Evolutionary conservation across 2,329 filamentous ascomycete genomes (phyloP), one percentile per base, ranked within the genome.

Genomic region (Ampelomyces quisqualis): DNA sequence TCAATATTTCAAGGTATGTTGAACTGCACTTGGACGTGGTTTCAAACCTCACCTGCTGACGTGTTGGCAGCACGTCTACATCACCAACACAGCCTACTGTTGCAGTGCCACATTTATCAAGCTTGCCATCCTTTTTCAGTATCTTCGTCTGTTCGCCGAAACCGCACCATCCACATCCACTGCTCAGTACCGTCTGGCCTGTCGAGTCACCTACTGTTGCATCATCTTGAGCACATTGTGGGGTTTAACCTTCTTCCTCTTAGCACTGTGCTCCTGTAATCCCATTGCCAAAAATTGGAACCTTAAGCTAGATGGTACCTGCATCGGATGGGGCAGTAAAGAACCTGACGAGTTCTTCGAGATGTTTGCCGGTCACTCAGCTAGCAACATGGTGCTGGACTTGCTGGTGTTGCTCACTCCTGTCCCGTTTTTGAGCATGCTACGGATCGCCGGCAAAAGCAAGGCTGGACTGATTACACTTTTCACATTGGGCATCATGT

Each of bases 61-160:
- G 9, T 22, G 2, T 17, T n/a, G n/a, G 20, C 14, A 68, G 61
- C 53, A 60, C 31, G 49, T 69, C 7, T 69, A 59, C 45, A 34
- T 53, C 2, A 58, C 58, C 15, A 69, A 67, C 23, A 31, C 50
- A 6, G 47, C 55, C 3, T 69, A 69, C 44, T 49, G 54, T 29
- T 45, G 49, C 5, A 62, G 58, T 14, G 58, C 67, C 1, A 55
- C 62, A 3, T 59, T 67, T 9, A 67, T 70, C 44, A 70, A 70
- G 33, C 51, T 70, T 13, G 53, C 67, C 2, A 63, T 70, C 14
- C 55, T 70, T 3, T 52, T 66, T 26, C 67, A 70, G 38, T 70
- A 68, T 28, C 55, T 62, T 11, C 64, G 67, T 9, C 51, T 70
- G 7, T 69, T 68, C 44, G 50, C 56, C 9, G 53, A 56, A 37